Percentiles rank a stretch among this genome's conserved stretches.
Conservation (phyloP, 495 filamentous ascomycete species). For the Viridothelium virens region DNA sequence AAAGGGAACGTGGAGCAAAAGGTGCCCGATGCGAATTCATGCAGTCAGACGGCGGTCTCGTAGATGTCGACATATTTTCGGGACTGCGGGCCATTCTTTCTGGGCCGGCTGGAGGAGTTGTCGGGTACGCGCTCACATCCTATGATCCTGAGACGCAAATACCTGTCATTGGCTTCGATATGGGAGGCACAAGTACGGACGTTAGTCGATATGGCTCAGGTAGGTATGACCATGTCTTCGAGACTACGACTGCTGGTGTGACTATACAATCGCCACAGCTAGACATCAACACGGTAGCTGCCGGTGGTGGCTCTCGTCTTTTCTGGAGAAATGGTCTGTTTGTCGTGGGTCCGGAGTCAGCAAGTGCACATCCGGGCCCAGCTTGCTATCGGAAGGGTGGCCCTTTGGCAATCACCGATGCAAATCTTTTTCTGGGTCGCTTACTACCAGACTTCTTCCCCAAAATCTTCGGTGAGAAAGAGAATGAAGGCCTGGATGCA, state of each 20-base stretch:
- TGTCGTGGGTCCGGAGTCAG: conserved; percentile 92
- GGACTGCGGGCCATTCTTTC: conserved; percentile 71
- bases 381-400: conserved; percentile 94
- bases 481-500: conserved; percentile 77
- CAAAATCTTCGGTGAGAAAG: conserved; percentile 89
- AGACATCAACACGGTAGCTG: conserved; percentile 96
- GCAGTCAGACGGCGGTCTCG: conserved; percentile 76
- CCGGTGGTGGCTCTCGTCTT: conserved; percentile 82
- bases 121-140: conserved; percentile 89
- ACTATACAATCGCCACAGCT: conserved; percentile 92
- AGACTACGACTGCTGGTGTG: conserved; percentile 92
- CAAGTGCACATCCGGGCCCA: conserved; percentile 85
- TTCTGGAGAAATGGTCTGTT: conserved; percentile 91
- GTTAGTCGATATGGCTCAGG: conserved; percentile 85
- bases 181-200: conserved; percentile 93
- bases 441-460: conserved; percentile 93
- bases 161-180: conserved; percentile 94
- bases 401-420: conserved; percentile 86
- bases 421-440: conserved; percentile 82
- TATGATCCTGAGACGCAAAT: conserved; percentile 80
- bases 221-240: conserved; percentile 92
- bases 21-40: conserved; percentile 73
- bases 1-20: conserved; percentile 45
- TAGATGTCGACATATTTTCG: conserved; percentile 67
- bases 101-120: conserved; percentile 67